phyloP scores from a whole-genome alignment of 2,329 filamentous ascomycete genomes.

The Dichotomopilus funicola region DNA sequence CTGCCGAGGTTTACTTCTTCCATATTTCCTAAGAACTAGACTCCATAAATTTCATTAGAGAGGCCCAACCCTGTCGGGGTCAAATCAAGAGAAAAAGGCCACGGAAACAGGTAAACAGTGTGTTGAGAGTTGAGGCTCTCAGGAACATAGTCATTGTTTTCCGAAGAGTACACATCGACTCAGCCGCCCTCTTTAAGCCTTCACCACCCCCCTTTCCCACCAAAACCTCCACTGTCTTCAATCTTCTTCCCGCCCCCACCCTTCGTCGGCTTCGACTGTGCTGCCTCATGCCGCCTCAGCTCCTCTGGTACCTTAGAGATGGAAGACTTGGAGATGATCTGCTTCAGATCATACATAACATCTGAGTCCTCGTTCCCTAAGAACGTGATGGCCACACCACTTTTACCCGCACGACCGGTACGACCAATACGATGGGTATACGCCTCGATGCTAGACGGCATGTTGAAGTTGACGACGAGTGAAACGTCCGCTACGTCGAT shows the following conservation, averaged over 20 bases:
- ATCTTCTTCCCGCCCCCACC: slow-evolving; percentile 27
- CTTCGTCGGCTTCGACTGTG: slow-evolving; percentile 22
- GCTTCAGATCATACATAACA: slow-evolving; percentile 87
- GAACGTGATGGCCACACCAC: slow-evolving; percentile 93
- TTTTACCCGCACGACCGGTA: slow-evolving; percentile 96
- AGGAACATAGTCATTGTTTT: too few relatives aligned
- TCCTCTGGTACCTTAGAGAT: slow-evolving; percentile 90
- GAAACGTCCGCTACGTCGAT: slow-evolving; percentile 94
- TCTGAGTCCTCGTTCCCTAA: slow-evolving; percentile 84
- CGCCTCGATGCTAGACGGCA: slow-evolving; percentile 85
- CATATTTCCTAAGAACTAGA: too few relatives aligned
- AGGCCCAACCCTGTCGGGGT: too few relatives aligned
- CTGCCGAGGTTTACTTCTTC: too few relatives aligned
- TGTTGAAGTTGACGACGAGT: slow-evolving; percentile 98
- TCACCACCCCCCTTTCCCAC: slow-evolving; percentile 24
- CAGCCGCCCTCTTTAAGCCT: too few relatives aligned
- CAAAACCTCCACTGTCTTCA: slow-evolving; percentile 25
- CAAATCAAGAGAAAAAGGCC: too few relatives aligned
- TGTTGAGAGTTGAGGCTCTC: too few relatives aligned
- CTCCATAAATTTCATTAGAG: too few relatives aligned
- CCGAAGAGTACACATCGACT: too few relatives aligned
- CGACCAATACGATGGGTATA: slow-evolving; percentile 96
- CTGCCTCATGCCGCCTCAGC: slow-evolving; percentile 62
- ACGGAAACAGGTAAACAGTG: too few relatives aligned
- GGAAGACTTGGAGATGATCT: slow-evolving; percentile 87